These are phyloP conservation scores for Plasmodium coatneyi DNA, from an alignment of 169 alveolate species.

Conservation along the genomic window DNA sequence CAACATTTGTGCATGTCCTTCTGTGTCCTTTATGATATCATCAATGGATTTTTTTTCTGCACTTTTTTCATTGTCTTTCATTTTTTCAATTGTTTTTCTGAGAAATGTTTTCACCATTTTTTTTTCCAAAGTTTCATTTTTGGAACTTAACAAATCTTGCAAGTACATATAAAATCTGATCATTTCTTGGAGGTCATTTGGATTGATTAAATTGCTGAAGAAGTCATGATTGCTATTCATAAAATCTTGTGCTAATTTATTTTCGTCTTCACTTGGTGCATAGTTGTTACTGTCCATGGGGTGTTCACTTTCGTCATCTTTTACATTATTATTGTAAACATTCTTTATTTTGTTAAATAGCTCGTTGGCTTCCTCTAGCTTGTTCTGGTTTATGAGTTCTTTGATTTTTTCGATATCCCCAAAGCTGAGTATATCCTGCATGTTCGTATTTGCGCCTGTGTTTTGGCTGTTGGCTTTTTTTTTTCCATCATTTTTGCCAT, in stretches of 20 bases:
- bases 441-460: background rate
- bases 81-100: conserved; percentile 72
- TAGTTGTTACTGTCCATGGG: background rate
- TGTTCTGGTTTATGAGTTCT: conserved; percentile 34
- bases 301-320: background rate
- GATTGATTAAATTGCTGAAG: conserved; percentile 49
- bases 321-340: background rate
- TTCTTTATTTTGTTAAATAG: conserved; percentile 47
- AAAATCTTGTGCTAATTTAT: background rate
- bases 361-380: conserved; percentile 29
- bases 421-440: background rate
- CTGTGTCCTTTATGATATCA: conserved; percentile 65
- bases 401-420: conserved; percentile 35
- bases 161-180: conserved; percentile 70
- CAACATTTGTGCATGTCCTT: conserved; percentile 70
- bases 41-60: conserved; percentile 68
- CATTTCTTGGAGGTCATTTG: conserved; percentile 66
- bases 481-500: conserved; percentile 5
- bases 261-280: conserved; percentile 2
- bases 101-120: conserved; percentile 71
- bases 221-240: background rate
- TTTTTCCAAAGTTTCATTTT: conserved; percentile 67
- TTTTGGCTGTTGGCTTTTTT: background rate
- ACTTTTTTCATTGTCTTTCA: conserved; percentile 65
- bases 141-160: conserved; percentile 51